Evolutionary conservation across 495 filamentous ascomycete genomes (phyloP).

Genomic region (Sphaerosporella brunnea): DNA sequence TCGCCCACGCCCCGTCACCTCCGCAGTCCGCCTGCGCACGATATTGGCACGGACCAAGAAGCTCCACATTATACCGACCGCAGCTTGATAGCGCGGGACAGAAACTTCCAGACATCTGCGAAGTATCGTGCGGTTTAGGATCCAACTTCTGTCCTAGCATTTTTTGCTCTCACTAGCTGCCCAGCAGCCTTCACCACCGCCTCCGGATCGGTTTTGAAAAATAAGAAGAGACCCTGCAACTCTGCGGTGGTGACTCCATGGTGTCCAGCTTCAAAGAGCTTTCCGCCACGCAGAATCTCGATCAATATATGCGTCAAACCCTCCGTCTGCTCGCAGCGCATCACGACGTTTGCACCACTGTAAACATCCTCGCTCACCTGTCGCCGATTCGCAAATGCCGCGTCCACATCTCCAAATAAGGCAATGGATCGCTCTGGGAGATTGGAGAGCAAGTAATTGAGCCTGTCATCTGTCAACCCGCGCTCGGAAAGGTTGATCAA

Average conservation of each 20-base stretch:
- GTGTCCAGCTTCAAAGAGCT: neutral
- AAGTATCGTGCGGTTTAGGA: no score
- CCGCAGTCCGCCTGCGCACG: no score
- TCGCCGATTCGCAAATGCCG: conserved; percentile 50
- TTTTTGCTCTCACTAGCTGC: neutral
- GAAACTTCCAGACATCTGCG: no score
- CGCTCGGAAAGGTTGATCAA: conserved; percentile 86
- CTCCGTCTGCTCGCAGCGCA: conserved; percentile 25
- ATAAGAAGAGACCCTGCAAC: conserved; percentile 79
- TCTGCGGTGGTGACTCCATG: conserved; percentile 52
- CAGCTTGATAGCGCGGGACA: no score
- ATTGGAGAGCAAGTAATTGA: conserved; percentile 75
- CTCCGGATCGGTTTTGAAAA: conserved; percentile 76
- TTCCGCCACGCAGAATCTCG: neutral
- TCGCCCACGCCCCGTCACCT: no score
- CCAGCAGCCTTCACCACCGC: conserved; percentile 70
- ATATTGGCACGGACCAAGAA: no score
- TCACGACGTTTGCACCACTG: conserved; percentile 76
- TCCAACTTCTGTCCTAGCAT: no score
- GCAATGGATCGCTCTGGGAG: conserved; percentile 72
- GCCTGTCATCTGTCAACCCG: conserved; percentile 83
- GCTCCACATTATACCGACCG: no score
- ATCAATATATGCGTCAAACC: neutral
- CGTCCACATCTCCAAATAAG: conserved; percentile 85
- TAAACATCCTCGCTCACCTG: conserved; percentile 73